Base-by-base conservation (phyloP, 2,329 filamentous ascomycete genomes). In the Nemania abortiva region DNA sequence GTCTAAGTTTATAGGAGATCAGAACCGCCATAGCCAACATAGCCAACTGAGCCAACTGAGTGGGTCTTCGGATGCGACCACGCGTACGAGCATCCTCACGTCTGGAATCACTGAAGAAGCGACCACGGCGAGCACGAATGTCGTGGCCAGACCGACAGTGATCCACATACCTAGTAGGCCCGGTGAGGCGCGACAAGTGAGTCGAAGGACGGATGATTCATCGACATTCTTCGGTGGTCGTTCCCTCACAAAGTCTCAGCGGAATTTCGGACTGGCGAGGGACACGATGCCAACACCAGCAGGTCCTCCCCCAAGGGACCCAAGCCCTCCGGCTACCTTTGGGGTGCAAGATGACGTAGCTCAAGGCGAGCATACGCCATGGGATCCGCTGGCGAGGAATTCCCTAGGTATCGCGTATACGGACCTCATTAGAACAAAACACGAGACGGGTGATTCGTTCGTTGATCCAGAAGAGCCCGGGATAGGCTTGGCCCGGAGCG, bases 81-180 rank as follows among this genome's bases (percentile, higher is more conserved):
- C 76, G 18, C 70, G 73, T 37, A 79, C 78, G 5, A 79, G 77
- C 49, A 77, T 78, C 42, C 70, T 79, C 54, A 76, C 73, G 11
- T 75, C 76, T 7, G 75, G 72, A 18, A 47, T 75, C 42, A 72
- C 67, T 1, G 76, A 77, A 55, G 74, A 76, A 52, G 74, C 76
- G 6, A 74, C 72, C 9, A 75, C 69, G 3, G 75, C 74, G 52
- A 75, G 70, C 34, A 72, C 72, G 9, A 77, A 77, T 31, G 52
- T 75, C 29, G 68, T 78, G 42, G 74, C 73, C 20, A 75, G 67
- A 45, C 78, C 78, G 22, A 78, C 77, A 3, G 75, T 79, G 54
- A 74, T 79, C 63, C 77, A 79, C 62, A 78, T 79, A 69, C 74
- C 77, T 5, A 77, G 76, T 53, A 72, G 75, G 42, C 74, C 73